A percentile compares a stretch with the other conserved stretches of the same genome.
Evolutionary conservation across 768 basidiomycete species (phyloP).

Genomic region (Filobasidium floriforme): DNA sequence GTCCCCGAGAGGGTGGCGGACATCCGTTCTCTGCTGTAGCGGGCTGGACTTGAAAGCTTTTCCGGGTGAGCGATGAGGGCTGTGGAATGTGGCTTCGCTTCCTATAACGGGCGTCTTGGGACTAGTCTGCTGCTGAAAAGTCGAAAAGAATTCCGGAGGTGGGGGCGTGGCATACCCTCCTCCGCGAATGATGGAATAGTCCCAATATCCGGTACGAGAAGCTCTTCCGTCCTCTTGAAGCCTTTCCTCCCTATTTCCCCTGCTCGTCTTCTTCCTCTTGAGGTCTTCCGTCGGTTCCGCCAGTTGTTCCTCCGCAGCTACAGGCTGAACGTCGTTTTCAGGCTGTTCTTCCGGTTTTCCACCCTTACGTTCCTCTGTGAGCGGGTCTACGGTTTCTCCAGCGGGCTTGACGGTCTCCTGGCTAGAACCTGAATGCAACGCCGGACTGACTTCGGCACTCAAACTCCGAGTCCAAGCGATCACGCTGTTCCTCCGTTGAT

Average conservation of each 20-base stretch:
- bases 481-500: background rate
- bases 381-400: background rate
- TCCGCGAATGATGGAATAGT: conserved; percentile 5
- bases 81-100: background rate
- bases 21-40: background rate
- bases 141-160: conserved; percentile 6
- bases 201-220: conserved; percentile 1
- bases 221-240: background rate
- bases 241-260: background rate
- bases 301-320: background rate
- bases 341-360: no score
- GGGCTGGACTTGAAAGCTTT: background rate
- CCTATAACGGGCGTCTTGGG: background rate
- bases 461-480: background rate
- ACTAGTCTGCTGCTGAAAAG: background rate
- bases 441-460: background rate
- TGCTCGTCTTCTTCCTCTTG: background rate
- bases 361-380: no score
- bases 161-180: conserved; percentile 1
- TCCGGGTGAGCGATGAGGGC: background rate
- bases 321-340: no score
- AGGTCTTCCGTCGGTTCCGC: background rate
- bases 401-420: background rate
- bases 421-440: background rate
- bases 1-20: background rate